Conservation (phyloP, 768 basidiomycete genomes). For the Steccherinum ochraceum region DNA sequence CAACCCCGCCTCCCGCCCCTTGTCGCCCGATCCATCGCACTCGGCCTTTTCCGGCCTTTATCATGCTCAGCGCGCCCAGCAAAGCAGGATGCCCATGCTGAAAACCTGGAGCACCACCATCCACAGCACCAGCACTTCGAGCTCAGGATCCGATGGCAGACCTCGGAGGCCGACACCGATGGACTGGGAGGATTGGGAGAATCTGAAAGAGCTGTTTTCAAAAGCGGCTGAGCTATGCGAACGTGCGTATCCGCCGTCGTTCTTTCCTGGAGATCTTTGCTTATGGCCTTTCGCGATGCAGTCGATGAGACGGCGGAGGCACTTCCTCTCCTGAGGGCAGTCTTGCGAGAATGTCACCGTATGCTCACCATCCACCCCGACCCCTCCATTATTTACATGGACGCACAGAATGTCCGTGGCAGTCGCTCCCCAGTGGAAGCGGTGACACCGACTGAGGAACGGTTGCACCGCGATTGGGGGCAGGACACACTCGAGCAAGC, state of each 20-base stretch:
- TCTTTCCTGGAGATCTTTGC: neutral
- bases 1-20: constrained; percentile 7
- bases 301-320: constrained; percentile 41
- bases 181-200: constrained; percentile 54
- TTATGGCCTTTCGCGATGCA: no score
- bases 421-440: constrained; percentile 12
- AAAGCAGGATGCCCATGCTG: constrained; percentile 1
- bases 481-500: constrained; percentile 6
- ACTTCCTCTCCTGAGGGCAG: constrained; percentile 50
- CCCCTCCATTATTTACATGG: constrained; percentile 44
- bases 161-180: constrained; percentile 8
- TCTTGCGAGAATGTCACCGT: constrained; percentile 65
- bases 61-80: constrained; percentile 6
- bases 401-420: constrained; percentile 6
- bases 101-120: constrained; percentile 14
- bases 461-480: constrained; percentile 17
- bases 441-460: constrained; percentile 21
- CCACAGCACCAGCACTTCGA: constrained; percentile 1
- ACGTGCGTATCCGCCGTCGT: constrained; percentile 33
- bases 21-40: constrained; percentile 7
- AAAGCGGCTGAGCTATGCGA: constrained; percentile 55
- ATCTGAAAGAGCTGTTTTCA: constrained; percentile 56
- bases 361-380: constrained; percentile 50
- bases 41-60: neutral
- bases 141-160: neutral